Conservation (phyloP, 257 asterid genomes). For the Solanum infundibuliforme region DNA sequence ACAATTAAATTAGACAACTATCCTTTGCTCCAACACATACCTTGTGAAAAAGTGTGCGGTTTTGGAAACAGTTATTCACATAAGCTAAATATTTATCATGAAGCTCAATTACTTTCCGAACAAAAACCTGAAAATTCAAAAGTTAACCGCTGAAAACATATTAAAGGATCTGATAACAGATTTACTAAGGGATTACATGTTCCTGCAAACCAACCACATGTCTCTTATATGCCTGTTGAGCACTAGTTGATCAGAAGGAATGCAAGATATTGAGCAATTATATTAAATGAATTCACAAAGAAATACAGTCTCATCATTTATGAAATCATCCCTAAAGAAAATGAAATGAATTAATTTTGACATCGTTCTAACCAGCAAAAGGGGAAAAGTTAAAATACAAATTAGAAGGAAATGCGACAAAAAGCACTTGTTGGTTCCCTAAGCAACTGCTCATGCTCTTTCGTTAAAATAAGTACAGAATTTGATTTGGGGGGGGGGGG, state of each 20-base stretch:
- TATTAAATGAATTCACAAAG: not conserved
- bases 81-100: conserved; percentile 93
- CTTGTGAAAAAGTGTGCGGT: conserved; percentile 91
- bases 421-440: not conserved
- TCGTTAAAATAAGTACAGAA: not conserved
- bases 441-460: not conserved
- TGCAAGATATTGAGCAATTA: no score
- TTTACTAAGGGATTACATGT: no score
- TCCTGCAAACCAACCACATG: no score
- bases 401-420: not conserved
- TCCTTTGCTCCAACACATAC: conserved; percentile 6
- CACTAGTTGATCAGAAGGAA: no score
- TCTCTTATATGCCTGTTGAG: no score
- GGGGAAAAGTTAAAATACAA: not conserved
- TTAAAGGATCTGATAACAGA: no score
- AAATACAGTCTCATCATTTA: not conserved
- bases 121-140: not conserved
- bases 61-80: conserved; percentile 73
- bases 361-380: not conserved
- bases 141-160: no score
- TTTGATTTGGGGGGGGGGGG: not conserved
- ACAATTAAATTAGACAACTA: not conserved
- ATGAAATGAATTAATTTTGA: not conserved
- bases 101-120: conserved; percentile 81
- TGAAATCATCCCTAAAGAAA: not conserved